These are phyloP conservation scores for Eutrema salsugineum DNA, from an alignment of 441 rosid genomes.

Conservation along the genomic window DNA sequence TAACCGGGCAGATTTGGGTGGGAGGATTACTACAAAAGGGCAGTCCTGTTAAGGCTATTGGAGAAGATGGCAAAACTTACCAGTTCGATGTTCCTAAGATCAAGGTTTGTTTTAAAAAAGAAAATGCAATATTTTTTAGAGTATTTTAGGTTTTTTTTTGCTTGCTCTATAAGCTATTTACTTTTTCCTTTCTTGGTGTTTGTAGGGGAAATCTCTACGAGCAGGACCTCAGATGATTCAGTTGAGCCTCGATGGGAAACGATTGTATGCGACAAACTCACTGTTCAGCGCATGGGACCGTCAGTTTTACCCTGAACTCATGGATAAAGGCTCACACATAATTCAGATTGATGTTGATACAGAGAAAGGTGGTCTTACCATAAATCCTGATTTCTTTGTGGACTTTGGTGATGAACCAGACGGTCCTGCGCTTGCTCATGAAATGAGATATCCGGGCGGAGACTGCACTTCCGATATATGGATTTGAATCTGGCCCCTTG, in stretches of 20 bases:
- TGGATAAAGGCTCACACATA: constrained; percentile 87
- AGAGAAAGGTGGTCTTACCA: constrained; percentile 63
- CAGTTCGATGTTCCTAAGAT: constrained; percentile 69
- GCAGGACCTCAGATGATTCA: constrained; percentile 97
- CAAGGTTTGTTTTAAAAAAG: constrained; percentile 41
- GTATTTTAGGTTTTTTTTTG: neutral
- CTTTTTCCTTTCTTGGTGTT: neutral
- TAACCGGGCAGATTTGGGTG: constrained; percentile 79
- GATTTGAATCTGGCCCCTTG: constrained; percentile 6
- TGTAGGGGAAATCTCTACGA: constrained; percentile 59
- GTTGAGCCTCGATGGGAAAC: constrained; percentile 82
- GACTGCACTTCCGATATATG: constrained; percentile 97
- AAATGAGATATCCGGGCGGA: constrained; percentile 95
- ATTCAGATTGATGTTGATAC: constrained; percentile 80
- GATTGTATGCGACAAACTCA: constrained; percentile 87
- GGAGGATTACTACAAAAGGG: constrained; percentile 77
- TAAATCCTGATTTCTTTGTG: constrained; percentile 71
- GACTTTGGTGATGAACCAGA: constrained; percentile 91
- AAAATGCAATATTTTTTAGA: neutral
- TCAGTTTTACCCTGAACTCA: constrained; percentile 71
- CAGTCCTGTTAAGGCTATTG: constrained; percentile 52
- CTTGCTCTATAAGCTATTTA: neutral
- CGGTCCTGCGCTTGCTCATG: constrained; percentile 87
- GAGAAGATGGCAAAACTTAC: constrained; percentile 60
- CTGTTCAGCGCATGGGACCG: constrained; percentile 81